Base-by-base conservation (phyloP, 2,329 filamentous ascomycete species). In the Fusarium sp. region DNA sequence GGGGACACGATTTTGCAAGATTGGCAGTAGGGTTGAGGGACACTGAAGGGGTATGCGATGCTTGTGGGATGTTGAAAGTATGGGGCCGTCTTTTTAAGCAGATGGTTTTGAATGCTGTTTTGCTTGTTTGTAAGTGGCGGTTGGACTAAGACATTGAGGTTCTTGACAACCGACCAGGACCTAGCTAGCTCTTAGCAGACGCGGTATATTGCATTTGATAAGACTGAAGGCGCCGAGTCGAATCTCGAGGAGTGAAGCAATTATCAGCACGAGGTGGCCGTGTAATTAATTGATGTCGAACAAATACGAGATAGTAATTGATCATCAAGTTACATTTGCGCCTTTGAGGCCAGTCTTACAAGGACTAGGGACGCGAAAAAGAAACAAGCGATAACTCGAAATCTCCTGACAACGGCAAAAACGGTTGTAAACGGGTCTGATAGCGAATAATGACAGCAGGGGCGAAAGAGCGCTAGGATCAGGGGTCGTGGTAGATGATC, bases 1-100 rank as follows among this genome's bases (percentile, higher is more conserved):
- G 65, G 60, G 13, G 76, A 77, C 23, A 78, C 76, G 3, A 46
- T 56, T 15, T 43, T 78, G 55, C 58, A 51, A 45, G 46, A 75
- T 32, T 77, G 72, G 76, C 65, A 73, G 53, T 33, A 33, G 30
- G 27, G 27, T 10, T 11, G 27, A 10, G 27, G 27, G 10, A 13
- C 10, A 13, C 10, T 78, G 56, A 68, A 17, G 14, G 22, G 27
- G 19, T 9, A 17, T 30, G 40, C 33, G 8, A 7, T 35, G 32
- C 14, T 17, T 17, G 15, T 35, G 33, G 33, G 33, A 17, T 35
- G 15, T 15, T 8, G 33, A 7, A 7, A 35, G 33, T 35, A n/a
- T 8, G 17, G 7, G 33, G 13, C 17, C 7, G 33, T 35, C 27
- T 8, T 35, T 35, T 35, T 35, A 35, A 17, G 1, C 17, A 17